phyloP scores from a whole-genome alignment of 768 basidiomycete genomes.

The Dacryopinax primogenitus region DNA sequence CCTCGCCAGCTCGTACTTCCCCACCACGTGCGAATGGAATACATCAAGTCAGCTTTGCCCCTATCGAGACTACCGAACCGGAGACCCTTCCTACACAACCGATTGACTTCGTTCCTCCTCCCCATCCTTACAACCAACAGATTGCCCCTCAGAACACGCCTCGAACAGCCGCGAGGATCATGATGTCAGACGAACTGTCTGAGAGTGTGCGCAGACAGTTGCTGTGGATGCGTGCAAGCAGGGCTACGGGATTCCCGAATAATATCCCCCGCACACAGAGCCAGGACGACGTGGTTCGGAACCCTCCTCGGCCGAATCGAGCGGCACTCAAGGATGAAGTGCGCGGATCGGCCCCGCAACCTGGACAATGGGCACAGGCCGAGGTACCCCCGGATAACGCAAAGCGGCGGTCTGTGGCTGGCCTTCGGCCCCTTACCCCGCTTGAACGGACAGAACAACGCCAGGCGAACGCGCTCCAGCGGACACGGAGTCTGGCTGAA shows the following conservation, averaged over 20 bases:
- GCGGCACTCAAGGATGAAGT: not conserved
- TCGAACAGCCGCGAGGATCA: slow-evolving; percentile 67
- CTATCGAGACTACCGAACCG: not conserved
- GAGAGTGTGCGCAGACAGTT: slow-evolving; percentile 71
- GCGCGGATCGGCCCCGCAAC: not conserved
- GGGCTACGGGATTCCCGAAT: not conserved
- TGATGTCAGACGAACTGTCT: slow-evolving; percentile 74
- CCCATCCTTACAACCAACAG: slow-evolving; percentile 58
- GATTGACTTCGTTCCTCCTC: slow-evolving; percentile 16
- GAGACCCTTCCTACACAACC: not conserved
- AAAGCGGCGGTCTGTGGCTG: not conserved
- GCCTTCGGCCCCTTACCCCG: not conserved
- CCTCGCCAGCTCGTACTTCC: slow-evolving; percentile 5
- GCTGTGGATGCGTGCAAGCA: slow-evolving; percentile 46
- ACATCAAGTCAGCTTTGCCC: slow-evolving; percentile 4
- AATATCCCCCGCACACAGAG: not conserved
- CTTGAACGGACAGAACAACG: not conserved
- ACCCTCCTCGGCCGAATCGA: not conserved
- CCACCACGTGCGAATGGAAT: not conserved
- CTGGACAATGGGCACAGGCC: not conserved
- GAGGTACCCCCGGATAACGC: not conserved
- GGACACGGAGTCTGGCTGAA: not conserved
- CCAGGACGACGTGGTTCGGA: not conserved
- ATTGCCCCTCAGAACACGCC: slow-evolving; percentile 61
- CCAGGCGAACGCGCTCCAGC: slow-evolving; percentile 2